phyloP scores from a whole-genome alignment of 257 asterid species.

The Cordia subcordata region DNA sequence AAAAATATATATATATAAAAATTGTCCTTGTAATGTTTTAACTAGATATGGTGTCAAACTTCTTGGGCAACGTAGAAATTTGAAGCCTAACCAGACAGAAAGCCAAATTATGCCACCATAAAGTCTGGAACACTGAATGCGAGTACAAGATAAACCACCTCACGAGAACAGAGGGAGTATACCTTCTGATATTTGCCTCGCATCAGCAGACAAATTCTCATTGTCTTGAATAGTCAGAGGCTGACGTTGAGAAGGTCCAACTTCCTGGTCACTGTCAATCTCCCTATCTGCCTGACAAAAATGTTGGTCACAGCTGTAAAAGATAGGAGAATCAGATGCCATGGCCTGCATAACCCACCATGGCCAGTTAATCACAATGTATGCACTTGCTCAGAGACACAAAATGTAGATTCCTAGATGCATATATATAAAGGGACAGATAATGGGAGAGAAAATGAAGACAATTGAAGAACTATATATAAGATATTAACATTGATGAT shows the following conservation, averaged over 20 bases:
- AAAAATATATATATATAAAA: too few relatives aligned
- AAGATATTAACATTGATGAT: background rate
- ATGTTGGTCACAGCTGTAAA: constrained; percentile 67
- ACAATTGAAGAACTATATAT: background rate
- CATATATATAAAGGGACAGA: background rate
- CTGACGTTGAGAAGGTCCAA: constrained; percentile 25
- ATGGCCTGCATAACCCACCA: constrained; percentile 36
- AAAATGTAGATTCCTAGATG: background rate
- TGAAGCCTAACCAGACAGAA: too few relatives aligned
- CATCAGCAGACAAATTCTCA: constrained; percentile 22
- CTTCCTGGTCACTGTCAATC: constrained; percentile 34
- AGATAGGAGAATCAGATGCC: constrained; percentile 52
- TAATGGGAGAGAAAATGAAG: background rate
- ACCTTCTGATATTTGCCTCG: constrained; percentile 45
- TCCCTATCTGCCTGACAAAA: constrained; percentile 40
- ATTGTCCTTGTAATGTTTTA: too few relatives aligned
- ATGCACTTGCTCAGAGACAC: background rate
- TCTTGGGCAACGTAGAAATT: too few relatives aligned
- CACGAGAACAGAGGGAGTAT: background rate
- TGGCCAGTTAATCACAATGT: background rate
- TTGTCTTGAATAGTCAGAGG: constrained; percentile 18
- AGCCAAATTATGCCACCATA: too few relatives aligned
- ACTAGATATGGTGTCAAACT: too few relatives aligned
- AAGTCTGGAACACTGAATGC: too few relatives aligned
- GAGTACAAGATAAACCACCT: too few relatives aligned